These are phyloP conservation scores for Triticum monococcum DNA, from an alignment of 176 grass and related monocot species.

Conservation along the genomic window DNA sequence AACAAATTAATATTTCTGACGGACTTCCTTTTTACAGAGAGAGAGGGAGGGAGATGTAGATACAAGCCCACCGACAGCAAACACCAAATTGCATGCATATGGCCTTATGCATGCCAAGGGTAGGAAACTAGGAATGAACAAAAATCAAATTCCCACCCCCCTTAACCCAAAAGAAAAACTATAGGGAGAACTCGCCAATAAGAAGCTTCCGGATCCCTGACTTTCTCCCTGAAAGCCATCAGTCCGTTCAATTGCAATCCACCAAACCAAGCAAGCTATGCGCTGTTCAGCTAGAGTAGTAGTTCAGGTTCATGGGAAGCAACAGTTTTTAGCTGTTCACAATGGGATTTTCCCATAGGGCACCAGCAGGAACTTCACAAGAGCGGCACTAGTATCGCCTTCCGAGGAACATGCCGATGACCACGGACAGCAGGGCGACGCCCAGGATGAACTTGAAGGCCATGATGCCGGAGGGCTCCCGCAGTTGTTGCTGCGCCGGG, in stretches of 20 bases:
- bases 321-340: conserved; percentile 12
- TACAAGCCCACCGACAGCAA: conserved; percentile 29
- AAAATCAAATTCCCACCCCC: conserved; percentile 70
- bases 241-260: conserved; percentile 10
- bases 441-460: conserved; percentile 94
- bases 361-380: neutral
- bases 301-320: conserved; percentile 12
- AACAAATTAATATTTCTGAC: conserved; percentile 17
- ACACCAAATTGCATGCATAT: conserved; percentile 48
- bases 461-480: conserved; percentile 82
- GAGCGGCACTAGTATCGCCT: conserved; percentile 71
- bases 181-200: neutral
- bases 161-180: conserved; percentile 13
- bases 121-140: conserved; percentile 56
- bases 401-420: conserved; percentile 80
- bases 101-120: conserved; percentile 51
- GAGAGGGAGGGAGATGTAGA: conserved; percentile 7
- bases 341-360: conserved; percentile 12
- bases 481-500: conserved; percentile 19
- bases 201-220: neutral
- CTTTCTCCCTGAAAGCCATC: conserved; percentile 40
- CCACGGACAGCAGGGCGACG: conserved; percentile 70
- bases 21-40: conserved; percentile 34
- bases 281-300: neutral
- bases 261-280: neutral